Evolutionary conservation across 1,284 basidiomycete species (phyloP), one percentile per base, ranked within the genome.

Genomic region (Cryptococcus amylolentus): DNA sequence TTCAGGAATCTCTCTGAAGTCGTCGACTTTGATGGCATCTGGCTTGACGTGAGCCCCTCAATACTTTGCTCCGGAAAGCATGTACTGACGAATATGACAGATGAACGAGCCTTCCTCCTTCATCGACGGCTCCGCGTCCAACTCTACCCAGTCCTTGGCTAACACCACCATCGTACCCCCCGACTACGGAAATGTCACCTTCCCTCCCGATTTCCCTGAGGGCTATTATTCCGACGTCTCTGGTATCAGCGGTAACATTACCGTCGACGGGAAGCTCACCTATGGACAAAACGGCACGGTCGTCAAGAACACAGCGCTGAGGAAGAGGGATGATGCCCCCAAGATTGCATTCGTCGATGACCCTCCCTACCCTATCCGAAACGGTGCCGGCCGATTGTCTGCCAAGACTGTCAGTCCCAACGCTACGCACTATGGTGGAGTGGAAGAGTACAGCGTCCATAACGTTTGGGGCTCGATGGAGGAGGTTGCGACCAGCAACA

Each of bases 191-290:
- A 78, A 81, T 13, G 82, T 81, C 37, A 26, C 35, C 53, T 51
- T 58, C 52, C 59, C 51, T 38, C 31, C 54, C 35, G 54, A 57
- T 44, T 73, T 63, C 37, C 70, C 70, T 2, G 65, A 88, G 84
- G 59, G 74, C 2, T 89, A 89, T 66, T 81, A 88, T 62, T 69
- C 81, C 23, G 80, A 80, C 0, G 69, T 82, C 5, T 88, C 79
- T 65, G 87, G 87, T 5, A 81, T 83, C 0, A 87, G 84, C 54
- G 87, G 88, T 0, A 89, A 89, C 65, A 81, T 88, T 64, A 87
- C 86, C 4, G 79, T 88, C 55, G 84, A 88, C 56, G 87, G 87
- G 5, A 81, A 77, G 0, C 71, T 81, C 40, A 88, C 86, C 0
- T 86, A 81, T 65, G 70, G 68, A 8, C 54, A 45, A 23, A 57